Evolutionary conservation across 257 asterid genomes (phyloP).

Genomic region (Jacaranda mimosifolia): DNA sequence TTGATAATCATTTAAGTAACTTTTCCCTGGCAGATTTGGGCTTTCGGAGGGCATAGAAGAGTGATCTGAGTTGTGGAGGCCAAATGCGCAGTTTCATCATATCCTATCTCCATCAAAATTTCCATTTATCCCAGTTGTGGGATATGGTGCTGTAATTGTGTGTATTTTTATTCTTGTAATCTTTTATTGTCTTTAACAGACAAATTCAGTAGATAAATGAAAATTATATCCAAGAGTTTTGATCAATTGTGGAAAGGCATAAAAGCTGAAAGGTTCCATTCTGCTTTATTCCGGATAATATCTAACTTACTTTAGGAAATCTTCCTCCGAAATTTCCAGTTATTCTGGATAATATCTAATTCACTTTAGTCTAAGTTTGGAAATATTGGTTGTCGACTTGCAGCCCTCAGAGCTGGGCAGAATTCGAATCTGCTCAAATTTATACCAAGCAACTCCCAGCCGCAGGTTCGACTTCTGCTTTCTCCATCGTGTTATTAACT

Average conservation of each 20-base stretch:
- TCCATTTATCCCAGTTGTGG: constrained; percentile 32
- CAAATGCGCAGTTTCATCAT: constrained; percentile 7
- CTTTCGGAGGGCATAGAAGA: constrained; percentile 92
- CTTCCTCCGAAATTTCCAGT: too few species aligned
- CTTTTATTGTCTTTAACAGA: constrained; percentile 38
- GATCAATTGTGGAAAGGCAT: constrained; percentile 21
- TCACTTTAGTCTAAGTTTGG: too few species aligned
- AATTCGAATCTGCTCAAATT: too few species aligned
- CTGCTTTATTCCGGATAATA: too few species aligned
- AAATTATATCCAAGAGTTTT: constrained; percentile 38
- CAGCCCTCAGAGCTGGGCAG: neutral
- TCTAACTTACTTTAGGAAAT: too few species aligned
- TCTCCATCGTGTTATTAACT: too few species aligned
- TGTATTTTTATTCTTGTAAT: constrained; percentile 31
- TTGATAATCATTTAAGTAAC: constrained; percentile 2
- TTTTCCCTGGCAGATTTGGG: constrained; percentile 84
- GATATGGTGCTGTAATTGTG: constrained; percentile 35
- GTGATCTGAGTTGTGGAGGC: constrained; percentile 60
- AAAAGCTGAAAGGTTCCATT: neutral
- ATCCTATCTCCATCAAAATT: constrained; percentile 29
- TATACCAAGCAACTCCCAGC: neutral
- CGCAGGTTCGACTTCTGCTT: neutral
- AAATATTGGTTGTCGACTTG: neutral
- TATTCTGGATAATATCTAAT: too few species aligned
- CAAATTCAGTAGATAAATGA: constrained; percentile 47